Conservation (phyloP, 768 basidiomycete species). For the Pleurotus tuoliensis region DNA sequence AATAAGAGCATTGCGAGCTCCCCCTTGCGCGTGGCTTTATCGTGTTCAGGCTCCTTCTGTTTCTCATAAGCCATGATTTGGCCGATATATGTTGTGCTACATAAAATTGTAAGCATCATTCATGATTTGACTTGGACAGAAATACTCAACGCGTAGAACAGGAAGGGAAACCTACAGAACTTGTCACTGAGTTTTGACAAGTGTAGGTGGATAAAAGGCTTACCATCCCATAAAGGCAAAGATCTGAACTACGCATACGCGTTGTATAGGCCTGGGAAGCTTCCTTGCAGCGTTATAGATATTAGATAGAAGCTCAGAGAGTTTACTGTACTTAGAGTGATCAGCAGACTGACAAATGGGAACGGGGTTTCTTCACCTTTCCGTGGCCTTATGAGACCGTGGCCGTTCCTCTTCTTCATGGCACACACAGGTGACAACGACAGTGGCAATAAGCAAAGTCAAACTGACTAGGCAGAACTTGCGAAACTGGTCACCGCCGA, state of each 20-base stretch:
- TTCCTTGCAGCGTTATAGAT: slow-evolving; percentile 70
- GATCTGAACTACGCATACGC: slow-evolving; percentile 90
- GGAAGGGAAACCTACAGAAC: slow-evolving; percentile 79
- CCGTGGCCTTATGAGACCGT: slow-evolving; percentile 31
- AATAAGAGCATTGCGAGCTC: slow-evolving; percentile 89
- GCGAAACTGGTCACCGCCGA: slow-evolving; percentile 93
- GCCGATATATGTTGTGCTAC: slow-evolving; percentile 87
- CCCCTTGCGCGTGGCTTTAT: slow-evolving; percentile 80
- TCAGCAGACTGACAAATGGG: background rate
- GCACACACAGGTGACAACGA: slow-evolving; percentile 84
- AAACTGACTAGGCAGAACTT: slow-evolving; percentile 92
- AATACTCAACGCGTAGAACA: slow-evolving; percentile 76
- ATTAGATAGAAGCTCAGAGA: slow-evolving; percentile 73
- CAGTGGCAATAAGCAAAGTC: slow-evolving; percentile 71
- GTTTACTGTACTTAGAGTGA: slow-evolving; percentile 36
- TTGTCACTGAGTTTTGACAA: background rate
- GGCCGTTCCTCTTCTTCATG: slow-evolving; percentile 77
- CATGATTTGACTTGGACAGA: background rate
- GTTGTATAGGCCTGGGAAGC: slow-evolving; percentile 78
- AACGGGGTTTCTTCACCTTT: slow-evolving; percentile 29
- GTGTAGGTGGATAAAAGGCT: slow-evolving; percentile 17
- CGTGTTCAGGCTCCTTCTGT: slow-evolving; percentile 70
- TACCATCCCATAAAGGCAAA: slow-evolving; percentile 98
- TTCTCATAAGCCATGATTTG: slow-evolving; percentile 88
- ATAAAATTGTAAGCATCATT: background rate